Conservation (phyloP, 2,329 filamentous ascomycete genomes). For the Rosellinia necatrix region DNA sequence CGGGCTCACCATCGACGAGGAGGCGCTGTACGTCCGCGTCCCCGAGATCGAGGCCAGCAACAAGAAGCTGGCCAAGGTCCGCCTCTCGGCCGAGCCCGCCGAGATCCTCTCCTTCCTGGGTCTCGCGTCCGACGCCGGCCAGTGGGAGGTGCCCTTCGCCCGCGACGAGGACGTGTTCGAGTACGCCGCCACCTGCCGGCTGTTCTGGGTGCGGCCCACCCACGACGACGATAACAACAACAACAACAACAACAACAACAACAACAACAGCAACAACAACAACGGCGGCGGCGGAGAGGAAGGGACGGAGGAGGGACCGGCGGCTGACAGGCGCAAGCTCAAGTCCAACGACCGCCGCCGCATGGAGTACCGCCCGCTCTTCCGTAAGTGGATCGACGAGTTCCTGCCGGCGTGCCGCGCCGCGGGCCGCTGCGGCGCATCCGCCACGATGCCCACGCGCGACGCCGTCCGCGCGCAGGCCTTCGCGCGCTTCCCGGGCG, state of each 20-base stretch:
- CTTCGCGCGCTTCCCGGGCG: constrained; percentile 53
- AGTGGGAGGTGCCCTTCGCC: constrained; percentile 61
- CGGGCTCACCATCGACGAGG: constrained; percentile 69
- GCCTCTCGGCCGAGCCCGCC: constrained; percentile 62
- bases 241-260: constrained; percentile 32
- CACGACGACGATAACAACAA: too few species aligned
- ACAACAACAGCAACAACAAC: constrained; percentile 32
- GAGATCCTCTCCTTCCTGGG: constrained; percentile 67
- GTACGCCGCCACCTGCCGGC: constrained; percentile 61
- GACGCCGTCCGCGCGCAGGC: constrained; percentile 60
- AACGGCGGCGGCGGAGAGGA: constrained; percentile 11
- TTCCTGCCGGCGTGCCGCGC: constrained; percentile 61
- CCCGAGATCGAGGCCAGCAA: constrained; percentile 67
- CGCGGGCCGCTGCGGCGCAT: constrained; percentile 43
- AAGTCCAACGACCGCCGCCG: constrained; percentile 63
- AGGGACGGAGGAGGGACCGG: neutral
- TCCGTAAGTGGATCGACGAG: constrained; percentile 63
- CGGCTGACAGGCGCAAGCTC: constrained; percentile 43
- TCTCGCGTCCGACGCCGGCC: constrained; percentile 49
- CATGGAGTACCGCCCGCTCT: constrained; percentile 60
- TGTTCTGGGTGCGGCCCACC: constrained; percentile 58
- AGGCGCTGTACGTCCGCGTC: constrained; percentile 67
- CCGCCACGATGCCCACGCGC: constrained; percentile 45
- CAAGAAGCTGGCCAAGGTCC: constrained; percentile 60
- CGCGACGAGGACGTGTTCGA: constrained; percentile 61